Percentiles rank a stretch among this genome's conserved stretches.
Evolutionary conservation across 2,329 filamentous ascomycete species (phyloP).

Genomic region (Colletotrichum simmondsii): DNA sequence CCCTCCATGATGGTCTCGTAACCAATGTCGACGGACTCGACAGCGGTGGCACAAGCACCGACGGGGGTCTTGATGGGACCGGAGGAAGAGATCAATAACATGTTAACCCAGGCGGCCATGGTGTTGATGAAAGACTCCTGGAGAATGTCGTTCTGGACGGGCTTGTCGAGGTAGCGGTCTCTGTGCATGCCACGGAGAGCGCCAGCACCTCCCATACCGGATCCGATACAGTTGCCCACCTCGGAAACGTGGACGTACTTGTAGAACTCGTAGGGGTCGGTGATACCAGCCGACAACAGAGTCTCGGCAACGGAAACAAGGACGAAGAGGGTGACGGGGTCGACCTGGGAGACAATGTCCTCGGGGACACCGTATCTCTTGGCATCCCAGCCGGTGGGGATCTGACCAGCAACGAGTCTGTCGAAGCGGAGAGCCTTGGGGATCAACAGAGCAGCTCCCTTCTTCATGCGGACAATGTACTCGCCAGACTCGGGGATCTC

Average conservation of each 20-base stretch:
- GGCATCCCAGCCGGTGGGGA: constrained; percentile 96
- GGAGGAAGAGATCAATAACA: constrained; percentile 96
- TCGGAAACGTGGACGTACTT: constrained; percentile 99
- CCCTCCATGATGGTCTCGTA: constrained; percentile 99
- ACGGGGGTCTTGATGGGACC: constrained; percentile 99
- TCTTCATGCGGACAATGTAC: constrained; percentile 93
- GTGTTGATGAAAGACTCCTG: constrained; percentile 99
- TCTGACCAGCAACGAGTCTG: constrained; percentile 94
- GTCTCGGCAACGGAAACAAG: constrained; percentile 94
- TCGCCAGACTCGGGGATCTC: constrained; percentile 94
- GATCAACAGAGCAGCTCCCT: constrained; percentile 93
- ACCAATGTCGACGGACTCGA: constrained; percentile 97
- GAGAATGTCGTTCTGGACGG: constrained; percentile 97
- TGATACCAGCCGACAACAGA: constrained; percentile 92
- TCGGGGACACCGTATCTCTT: constrained; percentile 97
- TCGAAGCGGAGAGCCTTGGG: constrained; percentile 98
- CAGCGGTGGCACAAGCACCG: constrained; percentile 95
- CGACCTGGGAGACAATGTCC: constrained; percentile 97
- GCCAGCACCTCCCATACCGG: constrained; percentile 94
- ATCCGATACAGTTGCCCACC: constrained; percentile 97
- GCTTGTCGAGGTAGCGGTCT: constrained; percentile 95
- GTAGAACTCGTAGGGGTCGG: constrained; percentile 99
- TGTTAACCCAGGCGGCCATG: constrained; percentile 99
- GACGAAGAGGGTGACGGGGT: constrained; percentile 94
- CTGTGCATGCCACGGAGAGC: constrained; percentile 98